These are phyloP conservation scores for Epichloe hybrida DNA, from an alignment of 2,329 filamentous ascomycete species.

Conservation along the genomic window DNA sequence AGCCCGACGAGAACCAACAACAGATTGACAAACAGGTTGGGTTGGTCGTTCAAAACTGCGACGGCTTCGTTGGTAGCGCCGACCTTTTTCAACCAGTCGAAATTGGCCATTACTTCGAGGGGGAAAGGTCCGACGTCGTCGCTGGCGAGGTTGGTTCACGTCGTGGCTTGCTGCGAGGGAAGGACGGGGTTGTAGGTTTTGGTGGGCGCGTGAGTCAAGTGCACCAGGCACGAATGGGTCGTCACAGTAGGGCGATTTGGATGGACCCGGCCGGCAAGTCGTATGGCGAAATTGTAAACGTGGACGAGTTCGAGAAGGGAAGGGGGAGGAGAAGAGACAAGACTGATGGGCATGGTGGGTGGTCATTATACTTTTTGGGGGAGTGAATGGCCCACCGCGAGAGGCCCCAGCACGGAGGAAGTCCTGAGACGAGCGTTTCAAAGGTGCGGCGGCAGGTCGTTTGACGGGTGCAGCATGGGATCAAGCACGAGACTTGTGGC, in stretches of 20 bases:
- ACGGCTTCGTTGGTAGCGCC: slow-evolving; percentile 46
- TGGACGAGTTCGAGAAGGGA: neutral
- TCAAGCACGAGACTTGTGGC: too few species aligned
- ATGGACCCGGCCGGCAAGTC: too few species aligned
- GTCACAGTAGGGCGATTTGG: too few species aligned
- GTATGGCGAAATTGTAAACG: neutral
- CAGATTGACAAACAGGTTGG: slow-evolving; percentile 43
- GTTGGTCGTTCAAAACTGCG: slow-evolving; percentile 47
- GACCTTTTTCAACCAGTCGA: slow-evolving; percentile 42
- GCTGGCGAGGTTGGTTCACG: neutral
- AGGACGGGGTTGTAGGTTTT: neutral
- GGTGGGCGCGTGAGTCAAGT: neutral
- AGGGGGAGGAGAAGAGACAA: neutral
- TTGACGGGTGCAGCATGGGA: neutral
- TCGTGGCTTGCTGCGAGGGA: neutral
- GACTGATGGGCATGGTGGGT: neutral
- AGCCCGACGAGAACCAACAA: slow-evolving; percentile 38
- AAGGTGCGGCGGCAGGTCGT: neutral
- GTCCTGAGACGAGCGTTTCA: slow-evolving; percentile 9
- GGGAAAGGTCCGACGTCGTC: neutral
- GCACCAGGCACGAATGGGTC: neutral
- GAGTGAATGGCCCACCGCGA: neutral
- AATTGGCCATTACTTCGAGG: slow-evolving; percentile 30
- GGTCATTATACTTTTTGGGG: neutral
- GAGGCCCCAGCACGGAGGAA: slow-evolving; percentile 5